Conservation (phyloP, 768 basidiomycete genomes). For the Mrakia frigida region DNA sequence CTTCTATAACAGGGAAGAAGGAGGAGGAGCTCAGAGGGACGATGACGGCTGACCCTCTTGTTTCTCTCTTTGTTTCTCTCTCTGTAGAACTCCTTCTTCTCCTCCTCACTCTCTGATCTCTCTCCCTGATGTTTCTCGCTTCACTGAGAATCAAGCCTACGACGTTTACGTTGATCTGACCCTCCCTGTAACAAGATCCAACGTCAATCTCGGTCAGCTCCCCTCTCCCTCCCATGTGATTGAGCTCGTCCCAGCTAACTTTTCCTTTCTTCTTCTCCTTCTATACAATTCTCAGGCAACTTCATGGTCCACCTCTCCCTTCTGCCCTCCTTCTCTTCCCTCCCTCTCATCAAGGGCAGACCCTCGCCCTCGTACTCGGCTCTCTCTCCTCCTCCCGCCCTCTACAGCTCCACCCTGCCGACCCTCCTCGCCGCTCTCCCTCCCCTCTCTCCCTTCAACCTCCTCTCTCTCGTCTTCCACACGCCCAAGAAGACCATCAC, state of each 20-base stretch:
- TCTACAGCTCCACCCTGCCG: constrained; percentile 3
- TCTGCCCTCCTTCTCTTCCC: not conserved
- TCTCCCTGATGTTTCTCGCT: not conserved
- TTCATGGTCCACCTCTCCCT: constrained; percentile 24
- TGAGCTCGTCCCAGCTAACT: not conserved
- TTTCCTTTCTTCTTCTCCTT: not conserved
- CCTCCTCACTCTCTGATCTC: constrained; percentile 9
- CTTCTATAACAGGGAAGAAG: no score
- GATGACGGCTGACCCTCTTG: not conserved
- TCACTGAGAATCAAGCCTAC: constrained; percentile 22
- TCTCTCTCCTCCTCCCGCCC: not conserved
- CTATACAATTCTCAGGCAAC: constrained; percentile 11
- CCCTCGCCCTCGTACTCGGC: not conserved
- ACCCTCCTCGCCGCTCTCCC: constrained; percentile 17
- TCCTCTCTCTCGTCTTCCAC: not conserved
- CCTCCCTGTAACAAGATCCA: constrained; percentile 7
- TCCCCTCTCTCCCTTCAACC: not conserved
- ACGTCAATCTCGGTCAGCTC: constrained; percentile 16
- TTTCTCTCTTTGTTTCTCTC: not conserved
- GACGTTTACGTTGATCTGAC: constrained; percentile 13
- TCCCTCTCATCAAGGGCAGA: not conserved
- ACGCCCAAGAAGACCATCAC: not conserved
- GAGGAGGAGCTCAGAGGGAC: not conserved
- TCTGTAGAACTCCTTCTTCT: not conserved
- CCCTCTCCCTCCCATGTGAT: not conserved